A percentile compares a stretch with the other conserved stretches of the same genome.
Evolutionary conservation across 2,329 filamentous ascomycete genomes (phyloP).

Genomic region (Parafenestella ontariensis): DNA sequence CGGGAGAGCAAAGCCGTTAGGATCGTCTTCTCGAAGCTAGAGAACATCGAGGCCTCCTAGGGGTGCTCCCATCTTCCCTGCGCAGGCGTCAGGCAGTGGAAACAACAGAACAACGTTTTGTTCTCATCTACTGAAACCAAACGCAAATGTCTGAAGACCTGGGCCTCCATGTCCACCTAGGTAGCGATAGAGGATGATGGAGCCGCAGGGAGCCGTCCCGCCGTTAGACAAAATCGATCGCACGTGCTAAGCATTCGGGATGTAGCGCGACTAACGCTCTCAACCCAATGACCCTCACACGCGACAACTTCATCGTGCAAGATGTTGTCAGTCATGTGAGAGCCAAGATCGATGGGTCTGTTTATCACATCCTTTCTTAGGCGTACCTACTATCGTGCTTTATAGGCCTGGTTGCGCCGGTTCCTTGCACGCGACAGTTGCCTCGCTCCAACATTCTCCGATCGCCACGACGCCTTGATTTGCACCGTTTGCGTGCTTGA

Average conservation of each 20-base stretch:
- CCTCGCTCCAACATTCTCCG: background rate
- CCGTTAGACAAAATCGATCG: background rate
- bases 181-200: too few species aligned
- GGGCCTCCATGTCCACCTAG: too few species aligned
- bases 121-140: background rate
- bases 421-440: background rate
- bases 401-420: background rate
- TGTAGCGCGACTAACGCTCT: too few species aligned
- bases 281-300: background rate
- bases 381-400: background rate
- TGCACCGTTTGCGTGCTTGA: background rate
- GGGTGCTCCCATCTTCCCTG: too few species aligned
- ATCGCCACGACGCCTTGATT: background rate
- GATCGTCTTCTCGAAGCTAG: too few species aligned
- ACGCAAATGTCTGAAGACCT: background rate
- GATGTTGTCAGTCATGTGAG: background rate
- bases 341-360: background rate
- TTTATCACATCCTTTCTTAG: background rate
- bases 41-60: too few species aligned
- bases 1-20: background rate
- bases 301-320: background rate
- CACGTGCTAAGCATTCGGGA: background rate
- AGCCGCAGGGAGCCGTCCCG: too few species aligned
- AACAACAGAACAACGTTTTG: too few species aligned
- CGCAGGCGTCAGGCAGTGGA: too few species aligned